phyloP scores from a whole-genome alignment of 805 yeast species.

The Yarrowia sp. region DNA sequence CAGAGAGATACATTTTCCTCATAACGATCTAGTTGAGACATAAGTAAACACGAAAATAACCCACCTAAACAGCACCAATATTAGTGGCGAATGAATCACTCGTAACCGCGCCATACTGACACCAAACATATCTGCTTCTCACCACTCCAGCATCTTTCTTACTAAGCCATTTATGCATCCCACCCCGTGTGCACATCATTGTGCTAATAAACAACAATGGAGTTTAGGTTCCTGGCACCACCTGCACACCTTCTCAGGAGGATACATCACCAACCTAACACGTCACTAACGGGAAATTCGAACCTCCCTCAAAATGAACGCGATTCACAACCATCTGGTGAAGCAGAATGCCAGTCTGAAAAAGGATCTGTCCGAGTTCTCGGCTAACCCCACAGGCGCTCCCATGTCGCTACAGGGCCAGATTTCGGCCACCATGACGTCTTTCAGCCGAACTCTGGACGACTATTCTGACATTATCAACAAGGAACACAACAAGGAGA shows the following conservation, averaged over 20 bases:
- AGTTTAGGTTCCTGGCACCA: conserved; percentile 24
- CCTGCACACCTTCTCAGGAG: background rate
- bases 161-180: background rate
- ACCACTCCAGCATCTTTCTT: too few species aligned
- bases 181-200: conserved; percentile 11
- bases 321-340: conserved; percentile 86
- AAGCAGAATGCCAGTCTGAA: conserved; percentile 80
- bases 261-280: conserved; percentile 34
- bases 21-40: too few species aligned
- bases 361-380: conserved; percentile 68
- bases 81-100: too few species aligned
- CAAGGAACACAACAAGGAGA: conserved; percentile 64
- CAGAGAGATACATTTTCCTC: too few species aligned
- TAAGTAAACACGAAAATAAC: too few species aligned
- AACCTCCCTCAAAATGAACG: conserved; percentile 57
- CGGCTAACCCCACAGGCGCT: conserved; percentile 64
- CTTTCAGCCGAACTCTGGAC: conserved; percentile 75
- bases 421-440: conserved; percentile 78
- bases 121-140: too few species aligned
- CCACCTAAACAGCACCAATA: too few species aligned
- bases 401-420: conserved; percentile 80
- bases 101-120: too few species aligned
- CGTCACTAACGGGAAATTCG: background rate
- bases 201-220: conserved; percentile 4
- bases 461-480: conserved; percentile 66